phyloP scores from a whole-genome alignment of 1,284 basidiomycete genomes.

The Singerocomus inundabilis region DNA sequence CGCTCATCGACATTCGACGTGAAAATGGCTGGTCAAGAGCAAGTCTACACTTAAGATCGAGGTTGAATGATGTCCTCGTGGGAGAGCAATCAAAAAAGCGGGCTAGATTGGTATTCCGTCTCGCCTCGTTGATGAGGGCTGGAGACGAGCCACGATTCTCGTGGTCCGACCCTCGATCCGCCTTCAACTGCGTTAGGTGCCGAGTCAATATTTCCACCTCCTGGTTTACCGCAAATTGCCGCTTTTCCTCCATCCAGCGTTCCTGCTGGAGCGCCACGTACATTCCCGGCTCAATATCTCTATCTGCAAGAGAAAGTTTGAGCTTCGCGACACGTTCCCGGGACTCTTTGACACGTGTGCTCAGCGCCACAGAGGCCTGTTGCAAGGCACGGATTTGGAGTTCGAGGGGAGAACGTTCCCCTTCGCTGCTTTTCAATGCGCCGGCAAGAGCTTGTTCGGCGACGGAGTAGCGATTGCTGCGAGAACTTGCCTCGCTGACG shows the following conservation, averaged over 20 bases:
- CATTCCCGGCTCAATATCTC: conserved; percentile 35
- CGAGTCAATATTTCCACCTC: conserved; percentile 34
- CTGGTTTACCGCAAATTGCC: conserved; percentile 36
- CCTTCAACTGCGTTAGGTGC: conserved; percentile 26
- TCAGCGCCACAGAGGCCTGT: conserved; percentile 41
- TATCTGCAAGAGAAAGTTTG: conserved; percentile 38
- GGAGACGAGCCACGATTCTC: conserved; percentile 27
- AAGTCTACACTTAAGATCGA: conserved; percentile 32
- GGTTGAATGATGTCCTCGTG: conserved; percentile 33
- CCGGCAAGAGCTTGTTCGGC: conserved; percentile 40
- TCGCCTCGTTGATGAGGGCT: conserved; percentile 35
- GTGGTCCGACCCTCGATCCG: conserved; percentile 20
- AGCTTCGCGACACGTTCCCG: conserved; percentile 42
- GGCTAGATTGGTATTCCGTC: conserved; percentile 37
- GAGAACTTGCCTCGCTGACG: conserved; percentile 23
- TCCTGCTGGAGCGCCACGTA: conserved; percentile 42
- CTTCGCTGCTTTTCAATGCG: conserved; percentile 33
- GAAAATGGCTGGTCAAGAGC: conserved; percentile 30
- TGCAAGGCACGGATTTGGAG: conserved; percentile 48
- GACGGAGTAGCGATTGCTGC: conserved; percentile 38
- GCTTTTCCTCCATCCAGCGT: conserved; percentile 51
- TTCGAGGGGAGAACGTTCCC: conserved; percentile 37
- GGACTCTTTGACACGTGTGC: conserved; percentile 45
- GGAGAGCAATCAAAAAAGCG: conserved; percentile 39
- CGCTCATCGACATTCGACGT: conserved; percentile 37